Base-by-base conservation (phyloP, 345 rosid species). In the Camelina sativa region DNA sequence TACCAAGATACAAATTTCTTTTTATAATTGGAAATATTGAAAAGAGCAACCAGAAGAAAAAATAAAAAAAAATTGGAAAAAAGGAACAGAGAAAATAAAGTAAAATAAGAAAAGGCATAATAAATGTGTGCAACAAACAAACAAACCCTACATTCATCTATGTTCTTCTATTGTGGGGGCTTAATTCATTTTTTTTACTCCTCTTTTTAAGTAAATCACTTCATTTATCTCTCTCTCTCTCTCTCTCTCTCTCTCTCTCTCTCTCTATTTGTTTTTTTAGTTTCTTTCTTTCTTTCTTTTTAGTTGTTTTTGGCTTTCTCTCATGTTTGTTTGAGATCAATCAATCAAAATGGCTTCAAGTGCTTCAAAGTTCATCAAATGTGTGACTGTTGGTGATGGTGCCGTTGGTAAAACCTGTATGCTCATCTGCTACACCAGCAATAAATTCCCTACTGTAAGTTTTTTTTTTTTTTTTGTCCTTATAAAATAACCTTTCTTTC, bases 361-460 rank as follows among this genome's bases (percentile, higher is more conserved):
- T 73, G 78, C 71, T 73, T 78, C 78, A 46, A 78, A 72, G 67
- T 79, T 79, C 56, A 79, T 79, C 59, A 79, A 79, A 38, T 79
- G 79, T 62, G 81, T 79, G 4, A 79, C 81, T 62, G 78, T 79
- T 62, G 81, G 81, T 3, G 81, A 79, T 79, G 81, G 81, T 28
- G 81, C 81, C 28, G 81, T 79, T 53, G 81, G 81, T 55, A 79
- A 73, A 69, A 79, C 81, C 8, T 79, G 81, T 79, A 79, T 79
- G 81, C 81, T 79, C 62, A 79, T 79, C 74, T 79, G 81, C 78
- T 79, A 79, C 81, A 79, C 78, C 54, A 73, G 78, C 75, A 79
- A 79, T 70, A 79, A 79, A 46, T 79, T 79, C 75, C 81, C 81
- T 10, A 79, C 81, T 73, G 81, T 73, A 13, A 79, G 78, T 30